Base-by-base conservation (phyloP, 2,329 filamentous ascomycete genomes). In the Cyclaneusma minus region DNA sequence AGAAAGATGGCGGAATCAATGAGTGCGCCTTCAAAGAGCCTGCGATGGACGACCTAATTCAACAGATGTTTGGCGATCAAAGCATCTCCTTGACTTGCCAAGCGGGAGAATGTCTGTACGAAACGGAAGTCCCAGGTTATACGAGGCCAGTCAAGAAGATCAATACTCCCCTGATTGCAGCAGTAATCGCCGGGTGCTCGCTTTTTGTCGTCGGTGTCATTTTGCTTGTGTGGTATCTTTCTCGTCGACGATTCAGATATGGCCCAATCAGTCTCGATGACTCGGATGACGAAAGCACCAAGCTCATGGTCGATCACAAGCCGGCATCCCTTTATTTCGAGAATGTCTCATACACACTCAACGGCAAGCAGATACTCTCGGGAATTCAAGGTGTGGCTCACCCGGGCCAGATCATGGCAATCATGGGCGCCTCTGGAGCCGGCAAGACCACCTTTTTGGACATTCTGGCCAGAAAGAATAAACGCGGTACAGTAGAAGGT, bases 381-480 rank as follows among this genome's bases (percentile, higher is more conserved):
- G 70, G 68, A 9, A 77, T 98, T 17, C 74, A 77, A 37, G 89
- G 89, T 24, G 73, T 83, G 21, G 85, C 87, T n/a, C 78, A 79
- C 39, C 84, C 87, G 3, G 91, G 91, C n/a, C 84, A 98, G 49
- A 70, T 95, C 6, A 82, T 87, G 38, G 89, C 89, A 6, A 92
- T 98, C 42, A 98, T 98, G 87, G 89, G 89, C 30, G 87, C 89
- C 6, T 98, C 89, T 1, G 89, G 89, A 16, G 91, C 89, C 21
- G 89, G 89, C 32, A 98, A 98, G 56, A 98, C 89, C 0, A 93
- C 84, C 0, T 95, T 98, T 51, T 60, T 98, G 22, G 89, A 98
- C 46, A 93, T 98, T 32, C 60, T 98, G 24, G 89, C 89, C 6
- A 74, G 85, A 35, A 98, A 95, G 62, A 95, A 95, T 54, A 98